These are phyloP conservation scores for Amylocystis lapponica DNA, from an alignment of 768 basidiomycete genomes.

Conservation along the genomic window DNA sequence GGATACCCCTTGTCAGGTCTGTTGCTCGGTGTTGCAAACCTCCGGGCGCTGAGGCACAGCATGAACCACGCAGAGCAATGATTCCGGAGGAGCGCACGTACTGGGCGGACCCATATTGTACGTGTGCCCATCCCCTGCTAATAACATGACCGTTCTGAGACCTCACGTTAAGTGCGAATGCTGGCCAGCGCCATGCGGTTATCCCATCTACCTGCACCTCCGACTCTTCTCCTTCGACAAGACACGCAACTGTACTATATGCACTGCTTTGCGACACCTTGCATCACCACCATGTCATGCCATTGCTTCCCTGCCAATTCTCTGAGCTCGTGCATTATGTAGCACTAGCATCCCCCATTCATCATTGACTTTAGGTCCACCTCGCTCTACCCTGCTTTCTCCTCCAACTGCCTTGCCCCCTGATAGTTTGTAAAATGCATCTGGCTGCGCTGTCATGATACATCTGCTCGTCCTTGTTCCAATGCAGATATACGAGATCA, in stretches of 20 bases:
- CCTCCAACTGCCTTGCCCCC: no score
- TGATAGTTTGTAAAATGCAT: no score
- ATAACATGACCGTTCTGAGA: not conserved
- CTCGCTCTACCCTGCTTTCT: no score
- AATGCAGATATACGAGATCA: conserved; percentile 90
- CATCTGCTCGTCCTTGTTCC: conserved; percentile 86
- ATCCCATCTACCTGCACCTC: conserved; percentile 41
- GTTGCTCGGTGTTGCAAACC: no score
- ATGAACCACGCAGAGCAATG: conserved; percentile 39
- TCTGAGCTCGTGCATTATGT: no score
- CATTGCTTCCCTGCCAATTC: no score
- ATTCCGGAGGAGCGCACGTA: conserved; percentile 52
- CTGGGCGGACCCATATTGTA: conserved; percentile 78
- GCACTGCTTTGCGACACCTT: no score
- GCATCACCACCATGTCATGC: no score
- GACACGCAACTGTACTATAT: no score
- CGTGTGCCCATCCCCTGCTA: conserved; percentile 10
- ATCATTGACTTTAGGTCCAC: no score
- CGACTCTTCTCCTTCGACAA: no score
- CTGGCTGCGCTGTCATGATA: conserved; percentile 86
- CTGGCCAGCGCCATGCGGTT: conserved; percentile 55
- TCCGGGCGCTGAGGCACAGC: conserved; percentile 1
- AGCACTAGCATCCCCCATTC: no score
- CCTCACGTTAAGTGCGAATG: conserved; percentile 63
- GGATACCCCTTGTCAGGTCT: conserved; percentile 44